Evolutionary conservation across 257 asterid genomes (phyloP).

Genomic region (Solanum megistacrolobum): DNA sequence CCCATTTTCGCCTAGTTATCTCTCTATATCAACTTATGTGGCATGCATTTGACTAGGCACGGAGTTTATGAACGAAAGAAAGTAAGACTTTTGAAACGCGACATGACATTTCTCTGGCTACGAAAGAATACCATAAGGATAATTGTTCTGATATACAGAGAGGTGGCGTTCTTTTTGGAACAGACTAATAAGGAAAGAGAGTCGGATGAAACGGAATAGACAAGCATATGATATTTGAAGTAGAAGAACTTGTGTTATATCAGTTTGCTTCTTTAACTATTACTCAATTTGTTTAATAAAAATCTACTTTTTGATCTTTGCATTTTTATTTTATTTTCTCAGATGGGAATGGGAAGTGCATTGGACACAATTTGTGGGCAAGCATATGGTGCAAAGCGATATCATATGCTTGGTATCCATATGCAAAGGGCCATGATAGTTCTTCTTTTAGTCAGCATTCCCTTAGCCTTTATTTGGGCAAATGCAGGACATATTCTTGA

Average conservation of each 20-base stretch:
- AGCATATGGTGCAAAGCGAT: conserved; percentile 2
- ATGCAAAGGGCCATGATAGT: conserved; percentile 19
- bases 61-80: background rate
- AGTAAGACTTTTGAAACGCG: background rate
- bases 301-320: background rate
- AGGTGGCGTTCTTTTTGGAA: background rate
- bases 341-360: conserved; percentile 8
- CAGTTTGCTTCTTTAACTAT: background rate
- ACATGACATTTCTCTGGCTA: background rate
- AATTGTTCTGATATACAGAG: background rate
- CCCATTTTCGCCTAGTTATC: background rate
- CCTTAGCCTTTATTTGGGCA: conserved; percentile 6
- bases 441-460: conserved; percentile 3
- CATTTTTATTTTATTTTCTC: background rate
- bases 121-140: background rate
- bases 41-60: background rate
- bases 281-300: background rate
- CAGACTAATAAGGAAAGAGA: background rate
- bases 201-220: background rate
- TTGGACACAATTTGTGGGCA: conserved; percentile 11
- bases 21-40: background rate
- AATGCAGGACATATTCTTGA: background rate
- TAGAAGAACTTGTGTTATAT: background rate
- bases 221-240: background rate
- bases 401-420: conserved; percentile 12